Evolutionary conservation across 2,329 filamentous ascomycete genomes (phyloP), one percentile per base, ranked within the genome.

Genomic region (Talaromyces funiculosus): DNA sequence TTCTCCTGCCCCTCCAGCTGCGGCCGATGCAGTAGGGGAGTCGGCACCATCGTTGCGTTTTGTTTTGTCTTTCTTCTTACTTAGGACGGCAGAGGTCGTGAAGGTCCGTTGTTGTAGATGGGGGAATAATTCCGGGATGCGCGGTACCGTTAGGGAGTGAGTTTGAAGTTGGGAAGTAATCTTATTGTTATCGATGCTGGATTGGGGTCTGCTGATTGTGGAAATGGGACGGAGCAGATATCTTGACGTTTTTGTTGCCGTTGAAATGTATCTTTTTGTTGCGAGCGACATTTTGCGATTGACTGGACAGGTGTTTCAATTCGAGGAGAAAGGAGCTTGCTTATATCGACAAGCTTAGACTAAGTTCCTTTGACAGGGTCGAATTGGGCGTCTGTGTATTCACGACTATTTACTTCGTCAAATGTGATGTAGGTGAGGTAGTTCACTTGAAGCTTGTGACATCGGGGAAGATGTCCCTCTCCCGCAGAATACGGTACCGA

Each of bases 1-100:
- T 26, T 59, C 80, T 70, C 10, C 62, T n/a, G 67, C 47, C 18
- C 60, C 80, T 70, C 9, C 62, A n/a, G 67, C 47, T 58, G 22
- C 4, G 14, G 29, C 24, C 10, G 47, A n/a, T 12, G 57, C 31
- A 4, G n/a, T n/a, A 7, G 38, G 20, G 9, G 42, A 53, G n/a
- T 45, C 61, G 9, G 18, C 31, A 18, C 47, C 53, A 4, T 60
- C 37, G 22, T 33, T 38, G 40, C 53, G 45, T 56, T 57, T 60
- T n/a, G 16, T 57, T 22, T 62, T 62, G 53, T 60, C 57, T 35
- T 57, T 62, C 31, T 62, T 62, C 47, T 60, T 60, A 47, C 53
- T 40, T 5, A 60, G 43, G 2, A 31, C 6, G 20, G 61, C 57
- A 3, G 57, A 57, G 31, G 26, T 55, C 29, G 57, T 57, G 53